Conservation (phyloP, 208 protist species). For the Crithidia sp. region DNA sequence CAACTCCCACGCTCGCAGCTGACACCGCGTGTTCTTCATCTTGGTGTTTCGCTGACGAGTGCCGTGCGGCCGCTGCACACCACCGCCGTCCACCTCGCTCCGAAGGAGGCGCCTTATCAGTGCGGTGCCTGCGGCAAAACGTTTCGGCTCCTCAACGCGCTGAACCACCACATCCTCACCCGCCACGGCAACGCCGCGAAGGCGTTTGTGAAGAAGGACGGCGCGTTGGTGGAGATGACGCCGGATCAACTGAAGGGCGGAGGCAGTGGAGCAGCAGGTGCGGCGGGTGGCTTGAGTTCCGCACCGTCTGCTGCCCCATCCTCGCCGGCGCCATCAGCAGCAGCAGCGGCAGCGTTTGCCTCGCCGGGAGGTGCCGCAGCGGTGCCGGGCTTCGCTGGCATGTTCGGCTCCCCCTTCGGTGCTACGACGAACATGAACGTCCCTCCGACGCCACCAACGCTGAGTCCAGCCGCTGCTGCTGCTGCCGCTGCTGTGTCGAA, state of each 20-base stretch:
- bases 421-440: background rate
- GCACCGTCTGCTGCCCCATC: conserved; percentile 3
- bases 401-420: conserved; percentile 32
- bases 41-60: background rate
- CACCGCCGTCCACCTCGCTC: conserved; percentile 12
- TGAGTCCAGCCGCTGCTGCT: background rate
- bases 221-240: conserved; percentile 56
- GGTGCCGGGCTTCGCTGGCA: conserved; percentile 26
- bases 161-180: conserved; percentile 91
- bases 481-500: background rate
- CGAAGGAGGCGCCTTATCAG: conserved; percentile 55
- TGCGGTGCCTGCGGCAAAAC: conserved; percentile 84
- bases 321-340: background rate
- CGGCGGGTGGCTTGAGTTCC: conserved; percentile 8
- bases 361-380: background rate
- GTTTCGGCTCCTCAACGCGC: conserved; percentile 87
- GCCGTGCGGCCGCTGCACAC: conserved; percentile 21
- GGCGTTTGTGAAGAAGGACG: conserved; percentile 60
- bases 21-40: background rate
- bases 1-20: background rate
- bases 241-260: conserved; percentile 25
- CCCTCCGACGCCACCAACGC: background rate
- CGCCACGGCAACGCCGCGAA: conserved; percentile 79
- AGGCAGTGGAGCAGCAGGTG: conserved; percentile 2
- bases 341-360: background rate